Conservation (phyloP, 495 filamentous ascomycete genomes). For the Corynascus novoguineensis region DNA sequence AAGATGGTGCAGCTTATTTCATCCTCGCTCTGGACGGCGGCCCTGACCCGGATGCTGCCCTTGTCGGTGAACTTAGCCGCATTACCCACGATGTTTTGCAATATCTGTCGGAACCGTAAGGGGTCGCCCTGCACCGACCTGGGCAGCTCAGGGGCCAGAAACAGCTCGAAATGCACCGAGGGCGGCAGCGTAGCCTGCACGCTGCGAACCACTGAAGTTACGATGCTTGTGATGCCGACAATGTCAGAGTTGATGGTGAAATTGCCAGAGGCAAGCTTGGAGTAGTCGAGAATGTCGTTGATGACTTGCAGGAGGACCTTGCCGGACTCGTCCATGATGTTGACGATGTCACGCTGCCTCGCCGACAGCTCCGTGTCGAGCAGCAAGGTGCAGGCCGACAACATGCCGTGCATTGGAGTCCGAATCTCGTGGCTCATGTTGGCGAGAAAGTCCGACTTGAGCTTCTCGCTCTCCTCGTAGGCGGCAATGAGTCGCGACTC, state of each 20-base stretch:
- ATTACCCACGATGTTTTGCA: conserved; percentile 46
- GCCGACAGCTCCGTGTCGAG: conserved; percentile 36
- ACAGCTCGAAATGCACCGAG: conserved; percentile 31
- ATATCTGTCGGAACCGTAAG: conserved; percentile 43
- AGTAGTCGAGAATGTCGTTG: conserved; percentile 51
- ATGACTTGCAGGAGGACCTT: conserved; percentile 45
- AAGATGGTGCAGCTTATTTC: conserved; percentile 41
- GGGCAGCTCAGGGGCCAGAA: conserved; percentile 39
- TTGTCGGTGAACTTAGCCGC: conserved; percentile 47
- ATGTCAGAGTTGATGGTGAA: conserved; percentile 43
- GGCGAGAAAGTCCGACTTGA: conserved; percentile 64
- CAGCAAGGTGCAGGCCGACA: conserved; percentile 42
- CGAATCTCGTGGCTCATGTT: conserved; percentile 54
- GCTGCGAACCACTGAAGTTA: conserved; percentile 50
- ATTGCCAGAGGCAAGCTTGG: conserved; percentile 42
- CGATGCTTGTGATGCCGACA: conserved; percentile 41
- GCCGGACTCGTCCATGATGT: conserved; percentile 46
- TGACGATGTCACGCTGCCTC: conserved; percentile 41
- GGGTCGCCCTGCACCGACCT: conserved; percentile 41
- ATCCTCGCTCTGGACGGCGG: conserved; percentile 33
- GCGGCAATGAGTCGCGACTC: conserved; percentile 54
- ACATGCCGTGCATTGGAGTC: conserved; percentile 51
- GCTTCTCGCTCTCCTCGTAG: conserved; percentile 58
- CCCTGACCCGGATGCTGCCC: conserved; percentile 36
- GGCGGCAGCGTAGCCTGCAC: conserved; percentile 34